phyloP scores from a whole-genome alignment of 208 protist genomes.

The Naegleria lovaniensis region DNA sequence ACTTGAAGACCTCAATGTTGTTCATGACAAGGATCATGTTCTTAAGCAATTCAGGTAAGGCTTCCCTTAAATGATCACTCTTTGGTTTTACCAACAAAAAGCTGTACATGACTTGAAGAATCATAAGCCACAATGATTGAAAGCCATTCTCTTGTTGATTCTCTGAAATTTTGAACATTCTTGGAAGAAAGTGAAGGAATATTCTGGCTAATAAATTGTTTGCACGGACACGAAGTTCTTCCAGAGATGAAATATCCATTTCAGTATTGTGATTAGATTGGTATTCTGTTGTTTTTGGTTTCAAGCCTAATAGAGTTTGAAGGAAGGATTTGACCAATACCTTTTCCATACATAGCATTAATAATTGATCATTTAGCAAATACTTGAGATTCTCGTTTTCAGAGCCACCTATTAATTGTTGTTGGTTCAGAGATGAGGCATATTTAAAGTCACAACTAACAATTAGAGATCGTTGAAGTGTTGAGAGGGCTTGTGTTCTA shows the following conservation, averaged over 20 bases:
- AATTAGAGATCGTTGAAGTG: neutral
- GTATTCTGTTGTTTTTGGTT: conserved; percentile 13
- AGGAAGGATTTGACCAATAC: neutral
- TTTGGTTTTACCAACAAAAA: neutral
- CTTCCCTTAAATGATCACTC: neutral
- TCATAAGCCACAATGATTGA: neutral
- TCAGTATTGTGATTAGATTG: conserved; percentile 13
- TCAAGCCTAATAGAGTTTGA: neutral
- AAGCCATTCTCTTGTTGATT: neutral
- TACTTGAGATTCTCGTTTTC: neutral
- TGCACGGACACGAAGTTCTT: conserved; percentile 4
- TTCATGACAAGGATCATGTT: conserved; percentile 27
- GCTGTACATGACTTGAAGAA: neutral
- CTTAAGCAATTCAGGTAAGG: conserved; percentile 8
- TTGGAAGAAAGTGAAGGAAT: neutral
- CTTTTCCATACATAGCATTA: neutral
- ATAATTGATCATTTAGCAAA: neutral
- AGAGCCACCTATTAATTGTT: neutral
- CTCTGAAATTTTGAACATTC: neutral
- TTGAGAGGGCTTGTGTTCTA: neutral
- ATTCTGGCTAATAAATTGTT: neutral
- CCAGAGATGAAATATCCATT: conserved; percentile 2
- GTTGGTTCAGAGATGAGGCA: neutral
- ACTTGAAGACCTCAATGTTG: neutral
- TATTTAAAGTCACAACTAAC: neutral